Evolutionary conservation across 139 green algal species (phyloP).

Genomic region (Haematococcus sp.): DNA sequence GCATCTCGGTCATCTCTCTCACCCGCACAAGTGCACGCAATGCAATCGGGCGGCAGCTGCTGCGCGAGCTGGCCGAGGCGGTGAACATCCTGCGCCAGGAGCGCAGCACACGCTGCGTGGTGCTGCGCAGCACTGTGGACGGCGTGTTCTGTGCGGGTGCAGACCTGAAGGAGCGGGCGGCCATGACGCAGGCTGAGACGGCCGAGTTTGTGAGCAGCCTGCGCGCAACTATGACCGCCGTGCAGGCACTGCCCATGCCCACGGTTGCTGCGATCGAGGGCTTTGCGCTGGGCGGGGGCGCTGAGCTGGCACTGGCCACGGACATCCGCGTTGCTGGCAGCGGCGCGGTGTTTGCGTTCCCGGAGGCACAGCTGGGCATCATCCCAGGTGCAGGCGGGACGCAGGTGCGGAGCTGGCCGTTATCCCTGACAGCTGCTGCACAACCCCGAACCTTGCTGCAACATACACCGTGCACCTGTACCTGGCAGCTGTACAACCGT

Average conservation of each 20-base stretch:
- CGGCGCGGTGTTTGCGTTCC: constrained; percentile 54
- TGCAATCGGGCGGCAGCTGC: constrained; percentile 70
- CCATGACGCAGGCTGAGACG: constrained; percentile 71
- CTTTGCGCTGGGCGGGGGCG: constrained; percentile 73
- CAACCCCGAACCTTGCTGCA: no score
- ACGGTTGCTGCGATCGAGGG: constrained; percentile 67
- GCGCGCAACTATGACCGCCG: constrained; percentile 53
- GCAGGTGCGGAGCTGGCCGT: constrained; percentile 17
- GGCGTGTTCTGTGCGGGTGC: constrained; percentile 75
- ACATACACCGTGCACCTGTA: no score
- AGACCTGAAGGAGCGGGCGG: constrained; percentile 66
- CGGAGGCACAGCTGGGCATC: constrained; percentile 76
- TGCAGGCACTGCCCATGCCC: constrained; percentile 68
- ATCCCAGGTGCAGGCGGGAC: constrained; percentile 83
- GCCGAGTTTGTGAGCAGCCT: constrained; percentile 68
- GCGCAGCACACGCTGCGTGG: constrained; percentile 64
- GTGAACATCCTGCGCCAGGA: constrained; percentile 59
- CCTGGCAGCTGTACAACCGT: not conserved
- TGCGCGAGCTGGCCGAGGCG: constrained; percentile 63
- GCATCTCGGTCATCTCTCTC: constrained; percentile 66
- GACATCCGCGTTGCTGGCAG: constrained; percentile 59
- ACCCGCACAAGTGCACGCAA: constrained; percentile 60
- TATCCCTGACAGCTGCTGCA: not conserved
- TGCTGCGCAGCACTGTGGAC: constrained; percentile 50
- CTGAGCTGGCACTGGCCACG: constrained; percentile 82